Evolutionary conservation across 345 rosid genomes (phyloP).

Genomic region (Eucalyptus fibrosa): DNA sequence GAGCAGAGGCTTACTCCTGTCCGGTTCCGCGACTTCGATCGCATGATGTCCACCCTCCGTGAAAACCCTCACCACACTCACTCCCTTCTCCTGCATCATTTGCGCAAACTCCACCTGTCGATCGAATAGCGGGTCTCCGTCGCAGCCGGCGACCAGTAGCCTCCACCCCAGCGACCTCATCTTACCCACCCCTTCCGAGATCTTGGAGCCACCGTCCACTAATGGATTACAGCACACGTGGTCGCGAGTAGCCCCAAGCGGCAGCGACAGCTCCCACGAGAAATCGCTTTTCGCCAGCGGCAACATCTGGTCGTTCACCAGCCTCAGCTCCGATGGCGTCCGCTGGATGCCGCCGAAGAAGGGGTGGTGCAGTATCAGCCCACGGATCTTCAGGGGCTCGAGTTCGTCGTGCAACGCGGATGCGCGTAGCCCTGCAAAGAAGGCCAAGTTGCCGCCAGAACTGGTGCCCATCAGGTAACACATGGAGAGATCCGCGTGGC

Average conservation of each 20-base stretch:
- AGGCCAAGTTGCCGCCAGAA: constrained; percentile 52
- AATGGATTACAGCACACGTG: constrained; percentile 49
- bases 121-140: constrained; percentile 36
- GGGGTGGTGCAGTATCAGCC: constrained; percentile 47
- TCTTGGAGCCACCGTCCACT: constrained; percentile 9
- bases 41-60: constrained; percentile 24
- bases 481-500: constrained; percentile 18
- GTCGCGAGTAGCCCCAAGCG: constrained; percentile 24
- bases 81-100: constrained; percentile 27
- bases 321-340: constrained; percentile 24
- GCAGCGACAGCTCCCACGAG: constrained; percentile 44
- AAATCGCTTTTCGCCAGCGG: constrained; percentile 18
- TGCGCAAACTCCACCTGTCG: constrained; percentile 23
- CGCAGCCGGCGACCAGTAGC: background rate
- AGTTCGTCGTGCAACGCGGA: background rate
- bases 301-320: constrained; percentile 1
- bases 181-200: background rate
- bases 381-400: constrained; percentile 34
- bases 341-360: constrained; percentile 50
- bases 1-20: constrained; percentile 1
- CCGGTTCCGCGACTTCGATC: background rate
- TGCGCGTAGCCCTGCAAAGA: constrained; percentile 23
- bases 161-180: constrained; percentile 17
- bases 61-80: constrained; percentile 7
- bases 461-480: constrained; percentile 43